These are phyloP conservation scores for Amoeboaphelidium protococcarum DNA, from an alignment of 371 early-diverging fungal species.

Conservation along the genomic window DNA sequence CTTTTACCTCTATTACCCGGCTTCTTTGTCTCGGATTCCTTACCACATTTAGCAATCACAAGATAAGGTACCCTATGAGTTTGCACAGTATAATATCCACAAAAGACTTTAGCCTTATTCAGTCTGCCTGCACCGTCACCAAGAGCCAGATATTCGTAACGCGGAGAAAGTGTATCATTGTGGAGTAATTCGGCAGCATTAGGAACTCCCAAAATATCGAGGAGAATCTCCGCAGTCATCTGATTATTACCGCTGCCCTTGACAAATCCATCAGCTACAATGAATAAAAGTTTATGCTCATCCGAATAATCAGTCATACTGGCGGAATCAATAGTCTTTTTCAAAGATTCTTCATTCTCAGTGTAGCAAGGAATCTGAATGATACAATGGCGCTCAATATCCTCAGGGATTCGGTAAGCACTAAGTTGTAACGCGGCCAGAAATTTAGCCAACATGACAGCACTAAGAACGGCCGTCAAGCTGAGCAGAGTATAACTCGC, in stretches of 20 bases:
- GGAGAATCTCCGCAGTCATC: constrained; percentile 1
- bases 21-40: constrained; percentile 39
- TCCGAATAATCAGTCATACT: constrained; percentile 11
- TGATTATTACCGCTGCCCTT: constrained; percentile 3
- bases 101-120: constrained; percentile 17
- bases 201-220: too few species aligned
- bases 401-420: too few species aligned
- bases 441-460: too few species aligned
- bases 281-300: constrained; percentile 15
- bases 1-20: constrained; percentile 97
- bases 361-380: constrained; percentile 78
- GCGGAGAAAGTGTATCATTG: not conserved
- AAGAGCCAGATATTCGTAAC: constrained; percentile 14
- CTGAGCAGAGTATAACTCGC: too few species aligned
- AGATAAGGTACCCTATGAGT: constrained; percentile 45
- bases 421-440: too few species aligned
- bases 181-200: constrained; percentile 9
- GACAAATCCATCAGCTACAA: constrained; percentile 13
- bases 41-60: constrained; percentile 81
- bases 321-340: constrained; percentile 15
- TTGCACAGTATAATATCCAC: constrained; percentile 49
- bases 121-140: constrained; percentile 12
- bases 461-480: too few species aligned
- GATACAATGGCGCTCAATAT: constrained; percentile 7
- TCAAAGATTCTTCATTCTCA: constrained; percentile 76